These are phyloP conservation scores for Alternaria consortialis DNA, from an alignment of 2,329 filamentous ascomycete genomes.

Conservation along the genomic window DNA sequence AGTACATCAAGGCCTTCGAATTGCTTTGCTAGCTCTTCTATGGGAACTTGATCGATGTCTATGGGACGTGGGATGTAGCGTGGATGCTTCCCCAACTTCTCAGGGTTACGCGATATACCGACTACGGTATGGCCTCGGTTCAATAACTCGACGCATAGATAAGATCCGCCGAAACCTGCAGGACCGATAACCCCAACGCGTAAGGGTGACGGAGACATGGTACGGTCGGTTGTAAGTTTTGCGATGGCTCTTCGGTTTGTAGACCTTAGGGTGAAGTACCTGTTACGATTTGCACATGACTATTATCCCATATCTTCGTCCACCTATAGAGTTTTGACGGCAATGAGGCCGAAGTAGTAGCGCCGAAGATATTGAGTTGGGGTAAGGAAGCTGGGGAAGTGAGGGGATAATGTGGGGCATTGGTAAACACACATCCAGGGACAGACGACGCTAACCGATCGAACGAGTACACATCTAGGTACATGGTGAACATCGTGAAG, in stretches of 20 bases:
- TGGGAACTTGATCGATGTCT: conserved; percentile 36
- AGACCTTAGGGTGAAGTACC: not conserved
- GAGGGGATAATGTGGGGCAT: conserved; percentile 45
- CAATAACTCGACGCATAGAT: conserved; percentile 45
- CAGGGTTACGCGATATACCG: conserved; percentile 45
- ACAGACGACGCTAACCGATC: not conserved
- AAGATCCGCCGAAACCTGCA: conserved; percentile 48
- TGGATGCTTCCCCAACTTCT: conserved; percentile 43
- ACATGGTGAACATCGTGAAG: not conserved
- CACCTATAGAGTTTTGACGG: not conserved
- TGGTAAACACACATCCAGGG: conserved; percentile 6
- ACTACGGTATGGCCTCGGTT: conserved; percentile 47
- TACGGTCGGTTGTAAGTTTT: not conserved
- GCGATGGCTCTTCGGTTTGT: not conserved
- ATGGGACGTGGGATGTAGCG: conserved; percentile 39
- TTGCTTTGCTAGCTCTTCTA: conserved; percentile 35
- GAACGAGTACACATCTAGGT: not conserved
- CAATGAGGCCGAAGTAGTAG: not conserved
- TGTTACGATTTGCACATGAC: not conserved
- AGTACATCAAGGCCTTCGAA: conserved; percentile 45
- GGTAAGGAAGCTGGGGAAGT: conserved; percentile 28
- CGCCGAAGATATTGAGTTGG: conserved; percentile 19
- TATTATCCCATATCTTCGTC: not conserved
- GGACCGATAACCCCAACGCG: conserved; percentile 46
- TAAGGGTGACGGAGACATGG: conserved; percentile 16